Base-by-base conservation (phyloP, 2,329 filamentous ascomycete genomes). In the Alternaria sp. region DNA sequence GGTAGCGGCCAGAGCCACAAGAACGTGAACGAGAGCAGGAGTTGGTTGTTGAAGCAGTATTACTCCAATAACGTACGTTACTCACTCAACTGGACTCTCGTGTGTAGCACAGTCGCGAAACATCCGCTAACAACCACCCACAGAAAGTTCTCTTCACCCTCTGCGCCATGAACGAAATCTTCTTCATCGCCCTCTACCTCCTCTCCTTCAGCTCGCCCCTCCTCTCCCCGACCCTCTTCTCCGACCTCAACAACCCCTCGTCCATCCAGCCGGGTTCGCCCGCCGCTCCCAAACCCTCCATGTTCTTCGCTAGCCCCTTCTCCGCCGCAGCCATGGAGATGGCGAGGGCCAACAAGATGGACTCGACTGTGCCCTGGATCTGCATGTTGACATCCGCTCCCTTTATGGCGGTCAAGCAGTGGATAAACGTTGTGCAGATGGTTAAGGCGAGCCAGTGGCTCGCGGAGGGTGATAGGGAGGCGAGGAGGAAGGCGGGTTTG, bases 101-200 rank as follows among this genome's bases (percentile, higher is more conserved):
- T 17, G 36, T 52, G 10, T 28, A 46, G 19, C 54, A 17, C 28
- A 21, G 9, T 28, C 23, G 10, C 12, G 23, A 56, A 21, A n/a
- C 43, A 21, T 4, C 11, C 28, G 44, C 71, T 74, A 53, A 77
- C 64, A 60, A 13, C 28, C 30, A 15, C 30, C 15, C 47, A 54
- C 71, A 97, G 95, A 91, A 85, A 58, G 94, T 99, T 49, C 87
- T 99, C 45, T 99, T 99, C 83, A 82, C 93, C 66, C 92, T 93
- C 82, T 99, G 96, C 85, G 86, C 89, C 61, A 83, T 97, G 70
- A 99, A 99, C 81, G 96, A 99, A 82, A 83, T 94, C 68, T 99
- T 97, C 87, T 99, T 99, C 86, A 97, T 99, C 78, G 94, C 93
- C 28, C 89, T 99, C 66, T 99, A 99, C 84, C 91, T 99, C 57